A percentile compares a stretch with the other conserved stretches of the same genome.
phyloP scores from a whole-genome alignment of 805 yeast genomes.

The Kockiozyma suomiensis region DNA sequence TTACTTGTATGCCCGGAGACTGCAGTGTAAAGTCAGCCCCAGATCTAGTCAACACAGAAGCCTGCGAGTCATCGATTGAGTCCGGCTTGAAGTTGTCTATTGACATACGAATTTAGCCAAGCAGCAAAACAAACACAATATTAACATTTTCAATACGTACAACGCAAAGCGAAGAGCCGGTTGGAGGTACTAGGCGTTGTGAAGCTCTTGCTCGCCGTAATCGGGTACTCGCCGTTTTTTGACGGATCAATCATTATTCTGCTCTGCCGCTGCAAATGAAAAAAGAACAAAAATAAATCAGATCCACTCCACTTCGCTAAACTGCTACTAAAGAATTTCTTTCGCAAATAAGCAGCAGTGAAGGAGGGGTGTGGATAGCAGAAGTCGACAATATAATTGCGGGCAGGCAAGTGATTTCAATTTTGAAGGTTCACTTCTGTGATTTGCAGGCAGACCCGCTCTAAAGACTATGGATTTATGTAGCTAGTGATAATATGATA shows the following conservation, averaged over 20 bases:
- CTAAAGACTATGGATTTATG: too few species aligned
- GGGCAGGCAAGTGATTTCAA: too few species aligned
- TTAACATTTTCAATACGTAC: constrained; percentile 9
- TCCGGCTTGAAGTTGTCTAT: constrained; percentile 36
- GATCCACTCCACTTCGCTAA: too few species aligned
- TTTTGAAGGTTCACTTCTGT: too few species aligned
- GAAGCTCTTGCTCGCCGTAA: constrained; percentile 18
- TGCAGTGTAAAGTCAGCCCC: constrained; percentile 28
- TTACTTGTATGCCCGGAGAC: constrained; percentile 28
- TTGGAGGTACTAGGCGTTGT: constrained; percentile 3
- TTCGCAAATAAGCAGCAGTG: too few species aligned
- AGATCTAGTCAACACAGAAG: constrained; percentile 24
- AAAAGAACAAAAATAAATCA: background rate
- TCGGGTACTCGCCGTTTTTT: constrained; percentile 24
- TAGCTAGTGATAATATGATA: too few species aligned
- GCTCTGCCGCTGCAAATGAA: background rate
- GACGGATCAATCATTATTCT: constrained; percentile 29
- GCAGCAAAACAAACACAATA: background rate
- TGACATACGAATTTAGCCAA: background rate
- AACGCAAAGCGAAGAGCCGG: constrained; percentile 26
- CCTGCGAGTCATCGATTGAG: constrained; percentile 30
- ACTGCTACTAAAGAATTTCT: too few species aligned
- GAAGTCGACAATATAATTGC: too few species aligned
- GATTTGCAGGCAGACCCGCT: too few species aligned
- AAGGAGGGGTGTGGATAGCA: too few species aligned